Percentiles rank a stretch among this genome's conserved stretches.
phyloP scores from a whole-genome alignment of 169 alveolate genomes.

The Plasmodium sp. region DNA sequence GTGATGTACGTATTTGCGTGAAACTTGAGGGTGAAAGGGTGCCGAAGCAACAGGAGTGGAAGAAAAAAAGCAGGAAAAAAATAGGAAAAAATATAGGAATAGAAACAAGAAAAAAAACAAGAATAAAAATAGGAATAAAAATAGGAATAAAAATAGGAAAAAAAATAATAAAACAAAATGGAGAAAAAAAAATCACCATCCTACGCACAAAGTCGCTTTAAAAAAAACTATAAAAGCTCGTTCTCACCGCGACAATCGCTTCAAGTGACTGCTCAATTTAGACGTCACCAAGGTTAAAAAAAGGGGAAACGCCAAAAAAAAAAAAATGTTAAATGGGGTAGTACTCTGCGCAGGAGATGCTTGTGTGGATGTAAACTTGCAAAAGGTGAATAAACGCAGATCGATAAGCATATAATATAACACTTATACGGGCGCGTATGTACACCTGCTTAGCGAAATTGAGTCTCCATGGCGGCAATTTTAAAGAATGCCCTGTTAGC shows the following conservation, averaged over 20 bases:
- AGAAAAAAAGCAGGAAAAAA: too few species aligned
- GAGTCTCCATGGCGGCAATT: background rate
- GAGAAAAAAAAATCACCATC: background rate
- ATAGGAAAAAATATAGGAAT: too few species aligned
- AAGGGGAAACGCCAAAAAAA: background rate
- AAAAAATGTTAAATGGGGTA: background rate
- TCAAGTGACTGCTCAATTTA: background rate
- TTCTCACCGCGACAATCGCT: background rate
- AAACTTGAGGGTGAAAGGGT: background rate
- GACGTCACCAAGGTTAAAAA: background rate
- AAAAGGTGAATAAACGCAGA: background rate
- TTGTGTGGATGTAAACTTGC: background rate
- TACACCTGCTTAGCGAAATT: background rate
- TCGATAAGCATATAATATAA: background rate
- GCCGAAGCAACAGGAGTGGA: background rate
- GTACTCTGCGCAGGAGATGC: background rate
- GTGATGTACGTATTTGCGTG: background rate
- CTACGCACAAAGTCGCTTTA: background rate
- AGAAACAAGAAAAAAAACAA: too few species aligned
- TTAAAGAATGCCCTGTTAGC: background rate
- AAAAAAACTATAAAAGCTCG: background rate
- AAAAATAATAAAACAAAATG: background rate
- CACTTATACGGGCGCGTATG: background rate
- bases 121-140: too few species aligned
- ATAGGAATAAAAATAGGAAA: background rate